Percentiles rank a stretch among this genome's conserved stretches.
Evolutionary conservation across 176 grass and related monocot species (phyloP).

Genomic region (Musa troglodytarum): DNA sequence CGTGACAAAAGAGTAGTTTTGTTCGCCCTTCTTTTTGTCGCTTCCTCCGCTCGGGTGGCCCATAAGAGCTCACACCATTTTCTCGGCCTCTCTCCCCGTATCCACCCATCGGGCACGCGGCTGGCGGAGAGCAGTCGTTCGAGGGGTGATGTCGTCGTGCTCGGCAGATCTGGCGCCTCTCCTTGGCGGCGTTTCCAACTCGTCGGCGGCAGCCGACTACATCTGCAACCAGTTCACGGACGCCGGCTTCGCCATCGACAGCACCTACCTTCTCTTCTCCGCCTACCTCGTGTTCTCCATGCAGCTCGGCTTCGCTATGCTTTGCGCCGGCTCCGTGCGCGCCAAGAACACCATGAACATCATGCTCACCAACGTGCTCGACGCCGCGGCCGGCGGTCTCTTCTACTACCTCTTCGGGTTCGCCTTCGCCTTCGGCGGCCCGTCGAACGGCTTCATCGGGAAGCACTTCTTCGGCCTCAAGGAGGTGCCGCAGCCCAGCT

Average conservation of each 20-base stretch:
- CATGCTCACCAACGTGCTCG: conserved; percentile 32
- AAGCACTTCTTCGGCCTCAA: conserved; percentile 23
- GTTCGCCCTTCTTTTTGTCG: no score
- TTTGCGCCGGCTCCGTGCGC: conserved; percentile 28
- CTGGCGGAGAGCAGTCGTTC: not conserved
- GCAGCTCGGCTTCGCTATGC: conserved; percentile 39
- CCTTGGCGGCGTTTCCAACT: conserved; percentile 8
- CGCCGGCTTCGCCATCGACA: conserved; percentile 24
- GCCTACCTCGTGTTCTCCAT: conserved; percentile 32
- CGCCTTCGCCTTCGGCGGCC: conserved; percentile 29
- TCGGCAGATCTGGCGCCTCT: conserved; percentile 5
- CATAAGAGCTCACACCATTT: no score
- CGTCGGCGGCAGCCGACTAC: conserved; percentile 15
- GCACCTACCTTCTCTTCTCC: conserved; percentile 34
- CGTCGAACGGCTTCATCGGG: conserved; percentile 31
- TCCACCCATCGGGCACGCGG: not conserved
- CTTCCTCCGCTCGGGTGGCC: no score
- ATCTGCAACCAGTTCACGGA: conserved; percentile 32
- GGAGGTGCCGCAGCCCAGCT: conserved; percentile 10
- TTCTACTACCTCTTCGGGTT: conserved; percentile 36
- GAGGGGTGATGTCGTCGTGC: not conserved
- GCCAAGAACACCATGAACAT: conserved; percentile 30
- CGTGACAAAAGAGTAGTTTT: no score
- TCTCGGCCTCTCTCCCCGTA: not conserved
- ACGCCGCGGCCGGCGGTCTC: conserved; percentile 17